Evolutionary conservation across 257 asterid species (phyloP).

Genomic region (Parsonsia alboflavescens): DNA sequence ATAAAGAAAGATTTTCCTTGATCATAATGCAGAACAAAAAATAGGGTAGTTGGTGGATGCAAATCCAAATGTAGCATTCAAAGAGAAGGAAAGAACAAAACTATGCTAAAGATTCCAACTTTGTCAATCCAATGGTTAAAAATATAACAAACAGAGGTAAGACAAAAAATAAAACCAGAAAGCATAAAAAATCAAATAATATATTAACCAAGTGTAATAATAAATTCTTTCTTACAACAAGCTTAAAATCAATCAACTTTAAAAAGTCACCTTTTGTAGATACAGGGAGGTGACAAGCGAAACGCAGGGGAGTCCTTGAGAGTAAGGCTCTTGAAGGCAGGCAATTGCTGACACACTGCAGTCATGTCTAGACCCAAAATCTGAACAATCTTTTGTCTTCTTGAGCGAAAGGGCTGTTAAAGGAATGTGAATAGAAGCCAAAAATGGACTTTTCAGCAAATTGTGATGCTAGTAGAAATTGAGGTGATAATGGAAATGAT

Average conservation of each 20-base stretch:
- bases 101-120: background rate
- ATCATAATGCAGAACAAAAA: too few species aligned
- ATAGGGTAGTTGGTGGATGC: too few species aligned
- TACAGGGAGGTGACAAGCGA: background rate
- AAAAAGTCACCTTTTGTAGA: constrained; percentile 15
- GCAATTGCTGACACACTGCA: constrained; percentile 18
- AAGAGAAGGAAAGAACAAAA: too few species aligned
- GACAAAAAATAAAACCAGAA: background rate
- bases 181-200: background rate
- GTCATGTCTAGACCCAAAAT: constrained; percentile 14
- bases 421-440: background rate
- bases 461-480: background rate
- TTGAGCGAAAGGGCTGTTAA: background rate
- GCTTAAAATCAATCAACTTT: background rate
- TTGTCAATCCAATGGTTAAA: background rate
- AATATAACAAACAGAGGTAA: background rate
- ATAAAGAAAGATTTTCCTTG: too few species aligned
- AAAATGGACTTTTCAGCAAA: background rate
- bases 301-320: constrained; percentile 14
- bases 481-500: constrained; percentile 9
- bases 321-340: constrained; percentile 19
- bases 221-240: background rate
- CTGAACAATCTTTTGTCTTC: background rate
- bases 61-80: too few species aligned
- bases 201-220: background rate